These are phyloP conservation scores for Epichloe coenophiala DNA, from an alignment of 2,329 filamentous ascomycete genomes.

Conservation along the genomic window DNA sequence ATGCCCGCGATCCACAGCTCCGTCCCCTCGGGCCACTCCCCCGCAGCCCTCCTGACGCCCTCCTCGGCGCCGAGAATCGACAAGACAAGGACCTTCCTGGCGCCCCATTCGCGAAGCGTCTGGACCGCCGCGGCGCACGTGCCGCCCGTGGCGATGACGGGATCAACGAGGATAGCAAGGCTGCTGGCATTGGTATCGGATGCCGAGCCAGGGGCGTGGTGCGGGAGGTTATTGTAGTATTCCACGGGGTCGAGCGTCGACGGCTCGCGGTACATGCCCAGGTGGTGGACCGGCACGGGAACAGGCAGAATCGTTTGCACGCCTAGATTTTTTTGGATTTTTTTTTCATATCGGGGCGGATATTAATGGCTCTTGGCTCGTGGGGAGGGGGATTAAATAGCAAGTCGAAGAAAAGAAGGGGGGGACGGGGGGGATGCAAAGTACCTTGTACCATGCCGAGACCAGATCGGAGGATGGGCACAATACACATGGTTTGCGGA, in stretches of 20 bases:
- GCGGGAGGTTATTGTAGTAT: slow-evolving; percentile 95
- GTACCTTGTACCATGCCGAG: slow-evolving; percentile 78
- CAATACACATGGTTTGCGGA: slow-evolving; percentile 59
- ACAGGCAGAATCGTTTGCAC: slow-evolving; percentile 69
- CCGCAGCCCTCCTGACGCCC: slow-evolving; percentile 59
- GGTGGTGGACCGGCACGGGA: slow-evolving; percentile 76
- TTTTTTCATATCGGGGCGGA: too few species aligned
- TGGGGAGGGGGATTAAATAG: too few species aligned
- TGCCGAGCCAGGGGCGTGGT: slow-evolving; percentile 38
- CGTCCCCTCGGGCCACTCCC: slow-evolving; percentile 64
- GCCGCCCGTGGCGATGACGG: slow-evolving; percentile 85
- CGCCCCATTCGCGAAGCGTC: slow-evolving; percentile 81
- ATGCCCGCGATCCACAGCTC: slow-evolving; percentile 75
- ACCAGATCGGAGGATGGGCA: slow-evolving; percentile 87
- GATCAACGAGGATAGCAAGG: slow-evolving; percentile 77
- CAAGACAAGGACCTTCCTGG: slow-evolving; percentile 65
- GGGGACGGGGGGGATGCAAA: too few species aligned
- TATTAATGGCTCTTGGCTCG: too few species aligned
- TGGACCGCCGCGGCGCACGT: slow-evolving; percentile 85
- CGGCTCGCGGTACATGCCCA: slow-evolving; percentile 87
- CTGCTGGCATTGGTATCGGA: slow-evolving; percentile 23
- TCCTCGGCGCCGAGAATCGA: slow-evolving; percentile 58
- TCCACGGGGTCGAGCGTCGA: slow-evolving; percentile 79
- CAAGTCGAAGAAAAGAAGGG: too few species aligned
- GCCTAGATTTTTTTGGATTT: slow-evolving; percentile 29